phyloP scores from a whole-genome alignment of 768 basidiomycete species.

The Boletus reticuloceps region DNA sequence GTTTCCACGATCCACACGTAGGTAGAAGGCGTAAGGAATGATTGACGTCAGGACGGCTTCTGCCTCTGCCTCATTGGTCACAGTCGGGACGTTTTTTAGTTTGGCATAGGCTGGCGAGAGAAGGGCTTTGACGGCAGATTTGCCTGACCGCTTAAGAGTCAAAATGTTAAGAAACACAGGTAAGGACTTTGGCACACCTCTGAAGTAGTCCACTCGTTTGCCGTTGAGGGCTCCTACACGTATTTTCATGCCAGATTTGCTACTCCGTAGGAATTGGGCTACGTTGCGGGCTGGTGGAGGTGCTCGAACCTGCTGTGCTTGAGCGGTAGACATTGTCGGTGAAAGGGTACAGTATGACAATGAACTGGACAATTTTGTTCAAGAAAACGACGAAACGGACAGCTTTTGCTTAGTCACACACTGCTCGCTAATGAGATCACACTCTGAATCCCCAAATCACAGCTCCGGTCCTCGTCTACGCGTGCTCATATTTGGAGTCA shows the following conservation, averaged over 20 bases:
- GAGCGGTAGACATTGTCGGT: constrained; percentile 41
- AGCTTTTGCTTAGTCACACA: constrained; percentile 14
- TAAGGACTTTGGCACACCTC: constrained; percentile 53
- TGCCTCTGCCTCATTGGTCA: constrained; percentile 77
- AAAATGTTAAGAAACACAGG: background rate
- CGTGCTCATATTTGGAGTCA: background rate
- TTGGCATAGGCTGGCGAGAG: constrained; percentile 92
- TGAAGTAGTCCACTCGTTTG: constrained; percentile 97
- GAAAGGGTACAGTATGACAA: background rate
- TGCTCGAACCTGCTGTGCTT: constrained; percentile 73
- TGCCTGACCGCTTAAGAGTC: constrained; percentile 51
- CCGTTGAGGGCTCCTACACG: constrained; percentile 90
- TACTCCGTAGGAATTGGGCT: constrained; percentile 83
- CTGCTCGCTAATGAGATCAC: too few species aligned
- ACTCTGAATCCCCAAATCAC: too few species aligned
- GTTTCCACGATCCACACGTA: constrained; percentile 81
- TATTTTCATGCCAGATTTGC: constrained; percentile 83
- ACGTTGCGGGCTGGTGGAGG: constrained; percentile 78
- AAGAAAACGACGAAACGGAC: background rate
- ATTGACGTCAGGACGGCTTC: constrained; percentile 59
- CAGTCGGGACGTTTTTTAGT: constrained; percentile 71
- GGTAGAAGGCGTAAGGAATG: constrained; percentile 87
- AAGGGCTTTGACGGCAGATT: constrained; percentile 88
- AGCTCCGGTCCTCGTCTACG: background rate
- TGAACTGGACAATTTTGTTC: background rate